phyloP scores from a whole-genome alignment of 2,329 filamentous ascomycete species.

The Beauveria scarabaeidicola region DNA sequence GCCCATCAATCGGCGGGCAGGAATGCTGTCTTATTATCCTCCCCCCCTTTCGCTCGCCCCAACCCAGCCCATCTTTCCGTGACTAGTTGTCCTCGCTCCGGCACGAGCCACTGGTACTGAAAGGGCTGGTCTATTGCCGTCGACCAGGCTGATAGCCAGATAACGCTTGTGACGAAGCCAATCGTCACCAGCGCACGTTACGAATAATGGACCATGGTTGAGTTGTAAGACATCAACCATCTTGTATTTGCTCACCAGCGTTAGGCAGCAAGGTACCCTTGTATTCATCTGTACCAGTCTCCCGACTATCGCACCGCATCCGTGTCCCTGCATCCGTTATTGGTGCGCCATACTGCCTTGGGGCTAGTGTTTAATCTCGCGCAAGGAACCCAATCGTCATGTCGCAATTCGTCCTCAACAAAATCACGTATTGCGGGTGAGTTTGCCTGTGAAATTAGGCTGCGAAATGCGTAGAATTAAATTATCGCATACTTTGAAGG shows the following conservation, averaged over 20 bases:
- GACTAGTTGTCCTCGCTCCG: not conserved
- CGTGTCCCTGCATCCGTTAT: conserved; percentile 1
- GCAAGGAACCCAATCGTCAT: not conserved
- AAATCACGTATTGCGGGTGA: not conserved
- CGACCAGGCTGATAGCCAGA: too few relatives aligned
- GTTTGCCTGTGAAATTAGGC: not conserved
- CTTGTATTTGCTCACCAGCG: not conserved
- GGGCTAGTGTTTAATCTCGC: not conserved
- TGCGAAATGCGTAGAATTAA: not conserved
- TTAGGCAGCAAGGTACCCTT: not conserved
- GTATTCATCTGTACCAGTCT: not conserved
- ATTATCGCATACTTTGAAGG: not conserved
- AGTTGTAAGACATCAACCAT: not conserved
- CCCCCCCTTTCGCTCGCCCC: not conserved
- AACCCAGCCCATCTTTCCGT: not conserved
- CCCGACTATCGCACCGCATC: not conserved
- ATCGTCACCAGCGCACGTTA: not conserved
- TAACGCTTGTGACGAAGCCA: not conserved
- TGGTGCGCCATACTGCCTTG: not conserved
- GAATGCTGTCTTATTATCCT: not conserved
- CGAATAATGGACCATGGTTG: too few relatives aligned
- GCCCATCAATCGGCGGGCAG: not conserved
- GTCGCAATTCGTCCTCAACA: conserved; percentile 6
- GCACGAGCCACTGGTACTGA: not conserved
- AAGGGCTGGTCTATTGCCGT: too few relatives aligned